These are phyloP conservation scores for Nigrospora oryzae DNA, from an alignment of 2,329 filamentous ascomycete species.

Conservation along the genomic window DNA sequence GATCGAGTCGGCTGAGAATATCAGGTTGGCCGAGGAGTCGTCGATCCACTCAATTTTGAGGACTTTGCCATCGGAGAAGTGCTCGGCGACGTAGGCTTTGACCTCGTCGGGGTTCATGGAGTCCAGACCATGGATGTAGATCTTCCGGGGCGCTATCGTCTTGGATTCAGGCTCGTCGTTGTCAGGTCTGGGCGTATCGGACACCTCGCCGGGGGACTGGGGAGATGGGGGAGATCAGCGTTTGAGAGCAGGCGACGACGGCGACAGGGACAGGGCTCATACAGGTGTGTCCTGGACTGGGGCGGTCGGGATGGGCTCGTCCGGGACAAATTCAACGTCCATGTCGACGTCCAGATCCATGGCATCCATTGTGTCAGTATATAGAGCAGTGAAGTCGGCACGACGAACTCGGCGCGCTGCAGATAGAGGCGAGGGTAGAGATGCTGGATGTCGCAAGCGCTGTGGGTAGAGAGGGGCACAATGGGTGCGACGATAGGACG, in stretches of 20 bases:
- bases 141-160: constrained; percentile 45
- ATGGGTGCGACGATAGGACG: no score
- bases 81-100: constrained; percentile 61
- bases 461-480: no score
- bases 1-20: constrained; percentile 53
- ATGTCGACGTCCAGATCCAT: constrained; percentile 69
- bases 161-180: constrained; percentile 15
- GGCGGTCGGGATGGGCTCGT: constrained; percentile 24
- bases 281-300: constrained; percentile 21
- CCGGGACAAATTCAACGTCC: constrained; percentile 49
- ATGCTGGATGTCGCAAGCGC: no score
- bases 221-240: not conserved
- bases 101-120: constrained; percentile 74
- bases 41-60: constrained; percentile 86
- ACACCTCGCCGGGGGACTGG: constrained; percentile 28
- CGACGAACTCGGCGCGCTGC: no score
- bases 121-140: constrained; percentile 81
- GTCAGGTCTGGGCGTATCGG: constrained; percentile 16
- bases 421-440: no score
- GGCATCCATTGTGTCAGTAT: constrained; percentile 21
- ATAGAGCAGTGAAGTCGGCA: no score
- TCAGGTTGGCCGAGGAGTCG: constrained; percentile 79
- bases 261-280: constrained; percentile 4
- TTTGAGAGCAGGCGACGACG: not conserved
- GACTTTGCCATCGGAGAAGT: constrained; percentile 49